Base-by-base conservation (phyloP, 208 protist genomes). In the Trypanosoma caninum region DNA sequence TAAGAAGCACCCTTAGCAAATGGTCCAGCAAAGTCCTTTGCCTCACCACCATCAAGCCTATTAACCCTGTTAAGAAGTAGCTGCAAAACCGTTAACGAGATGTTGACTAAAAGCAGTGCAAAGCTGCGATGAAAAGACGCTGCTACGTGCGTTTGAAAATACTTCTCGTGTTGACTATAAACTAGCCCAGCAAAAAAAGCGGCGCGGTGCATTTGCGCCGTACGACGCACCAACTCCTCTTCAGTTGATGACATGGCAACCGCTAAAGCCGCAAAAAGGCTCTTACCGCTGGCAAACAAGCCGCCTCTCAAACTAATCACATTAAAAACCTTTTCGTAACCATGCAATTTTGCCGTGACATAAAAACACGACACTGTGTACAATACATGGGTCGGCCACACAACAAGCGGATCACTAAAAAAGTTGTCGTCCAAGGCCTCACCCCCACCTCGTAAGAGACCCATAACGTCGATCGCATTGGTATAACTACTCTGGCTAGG, bases 311-410 rank as follows among this genome's bases (percentile, higher is more conserved):
- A 42, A 25, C 52, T 50, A 13, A 92, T 53, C 11, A 66, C 58
- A 37, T 65, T 38, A 48, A 72, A 68, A n/a, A 80, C 69, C 10
- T 64, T 44, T 11, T 55, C 25, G 69, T 80, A 89, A 10, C 80
- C 80, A 50, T 73, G 58, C 40, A 70, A 45, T 34, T 55, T 45
- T 11, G 80, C 78, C 52, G 79, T 88, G 40, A 84, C 78, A 53
- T 79, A 74, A 52, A 87, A 93, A 57, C 82, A 89, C 45, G 78
- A 81, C 3, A 67, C 66, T 7, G 84, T 52, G 51, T 89, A 93
- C 28, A 93, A 68, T 68, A 84, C 72, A 67, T 83, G 70, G 25
- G 83, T 41, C 34, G 86, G 86, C 86, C 86, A 93, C 14, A 76
- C 50, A 59, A 84, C 78, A 14, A 84, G 50, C 0, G 86, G 80